A percentile compares a stretch with the other conserved stretches of the same genome.
phyloP scores from a whole-genome alignment of 306 rosid species.

The Ceratonia siliqua region DNA sequence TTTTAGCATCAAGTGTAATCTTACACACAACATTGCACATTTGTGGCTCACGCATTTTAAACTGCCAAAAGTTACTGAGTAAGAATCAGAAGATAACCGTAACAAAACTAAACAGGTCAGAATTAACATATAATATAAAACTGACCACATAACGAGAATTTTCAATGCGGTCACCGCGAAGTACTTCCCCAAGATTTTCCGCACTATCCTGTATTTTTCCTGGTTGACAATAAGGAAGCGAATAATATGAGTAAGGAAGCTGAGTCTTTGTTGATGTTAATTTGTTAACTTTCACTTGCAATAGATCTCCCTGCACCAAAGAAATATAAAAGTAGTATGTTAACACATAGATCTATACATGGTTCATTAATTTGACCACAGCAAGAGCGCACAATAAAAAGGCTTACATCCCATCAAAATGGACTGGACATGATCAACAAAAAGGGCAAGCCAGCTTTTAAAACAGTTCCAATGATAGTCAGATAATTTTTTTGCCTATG shows the following conservation, averaged over 20 bases:
- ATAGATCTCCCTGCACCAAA: conserved; percentile 73
- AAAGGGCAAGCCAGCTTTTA: not conserved
- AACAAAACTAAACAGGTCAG: not conserved
- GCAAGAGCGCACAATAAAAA: not conserved
- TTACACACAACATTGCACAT: conserved; percentile 77
- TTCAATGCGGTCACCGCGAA: conserved; percentile 98
- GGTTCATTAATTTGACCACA: not conserved
- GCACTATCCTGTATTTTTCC: conserved; percentile 78
- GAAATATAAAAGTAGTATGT: conserved; percentile 8
- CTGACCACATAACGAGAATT: conserved; percentile 85
- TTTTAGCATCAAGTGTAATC: conserved; percentile 66
- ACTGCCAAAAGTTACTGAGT: conserved; percentile 50
- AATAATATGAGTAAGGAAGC: conserved; percentile 88
- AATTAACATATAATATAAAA: conserved; percentile 18
- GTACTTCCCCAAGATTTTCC: conserved; percentile 97
- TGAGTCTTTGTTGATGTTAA: conserved; percentile 91
- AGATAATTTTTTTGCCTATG: not conserved
- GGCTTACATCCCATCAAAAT: not conserved
- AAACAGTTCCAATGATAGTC: not conserved
- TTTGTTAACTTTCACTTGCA: conserved; percentile 97
- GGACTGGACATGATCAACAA: not conserved
- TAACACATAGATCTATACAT: not conserved
- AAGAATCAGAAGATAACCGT: conserved; percentile 30
- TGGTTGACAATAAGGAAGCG: conserved; percentile 78
- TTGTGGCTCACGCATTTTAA: conserved; percentile 92